Base-by-base conservation (phyloP, 805 yeast species). In the Kuraishia cidri region DNA sequence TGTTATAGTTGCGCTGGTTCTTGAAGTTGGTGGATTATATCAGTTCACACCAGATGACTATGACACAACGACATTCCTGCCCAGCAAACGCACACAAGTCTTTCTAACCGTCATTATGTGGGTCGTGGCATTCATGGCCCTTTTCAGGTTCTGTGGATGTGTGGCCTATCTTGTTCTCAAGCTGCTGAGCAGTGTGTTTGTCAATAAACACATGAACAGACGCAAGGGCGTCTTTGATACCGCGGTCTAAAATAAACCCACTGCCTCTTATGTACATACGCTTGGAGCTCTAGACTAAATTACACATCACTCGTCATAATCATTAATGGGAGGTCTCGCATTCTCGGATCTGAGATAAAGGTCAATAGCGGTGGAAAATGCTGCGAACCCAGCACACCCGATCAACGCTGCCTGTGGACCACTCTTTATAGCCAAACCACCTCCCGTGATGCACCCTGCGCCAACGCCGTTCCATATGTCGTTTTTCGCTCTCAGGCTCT, bases 341-440 rank as follows among this genome's bases (percentile, higher is more conserved):
- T 79, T 70, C 44, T 87, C 97, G 45, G 83, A 75, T 45, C 88
- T 72, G 80, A 88, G 69, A 47, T 88, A 88, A 43, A 82, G 53
- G 52, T 88, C 96, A 37, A 88, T 75, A 5, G 94, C 95, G 4
- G 86, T 78, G 35, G 94, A 80, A 55, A 92, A 92, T 6, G 92
- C 95, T 3, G 97, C 97, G 62, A 92, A 92, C 6, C 97, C 98
- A 18, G 94, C 96, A 66, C 97, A 92, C 1, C 98, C 98, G 37
- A 88, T 54, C 17, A 77, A 46, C 0, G 95, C 92, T 19, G 95
- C 94, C 46, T 79, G 87, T 1, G 98, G 98, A 1, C 98, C 98
- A 30, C 92, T 75, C 51, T 82, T 85, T 44, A 83, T 70, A 2
- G 97, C 94, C 33, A 92, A 68, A 0, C 95, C 97, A 22, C 95